phyloP scores from a whole-genome alignment of 108 stramenopile species.

The Nitzschia sp. region DNA sequence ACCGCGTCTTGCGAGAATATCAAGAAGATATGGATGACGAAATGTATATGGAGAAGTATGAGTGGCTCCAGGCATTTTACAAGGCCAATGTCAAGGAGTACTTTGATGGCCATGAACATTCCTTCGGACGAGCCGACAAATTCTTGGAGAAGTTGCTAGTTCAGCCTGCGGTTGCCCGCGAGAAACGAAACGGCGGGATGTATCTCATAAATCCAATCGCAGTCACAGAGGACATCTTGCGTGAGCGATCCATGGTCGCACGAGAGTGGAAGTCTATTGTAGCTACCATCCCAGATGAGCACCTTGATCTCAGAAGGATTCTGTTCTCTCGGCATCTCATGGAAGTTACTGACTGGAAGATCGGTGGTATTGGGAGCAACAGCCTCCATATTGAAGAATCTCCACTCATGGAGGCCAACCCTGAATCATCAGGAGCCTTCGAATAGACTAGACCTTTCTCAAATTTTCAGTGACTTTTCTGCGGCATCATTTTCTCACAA shows the following conservation, averaged over 20 bases:
- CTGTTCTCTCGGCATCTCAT: constrained; percentile 22
- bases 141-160: constrained; percentile 70
- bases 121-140: constrained; percentile 79
- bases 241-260: constrained; percentile 53
- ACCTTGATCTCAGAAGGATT: constrained; percentile 52
- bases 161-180: constrained; percentile 49
- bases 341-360: constrained; percentile 6
- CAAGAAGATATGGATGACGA: constrained; percentile 27
- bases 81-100: constrained; percentile 40
- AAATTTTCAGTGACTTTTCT: too few relatives aligned
- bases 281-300: constrained; percentile 54
- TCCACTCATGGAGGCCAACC: not conserved
- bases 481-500: too few relatives aligned
- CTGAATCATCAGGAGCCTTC: not conserved
- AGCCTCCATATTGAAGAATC: not conserved
- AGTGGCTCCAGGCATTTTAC: constrained; percentile 68
- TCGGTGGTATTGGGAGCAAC: not conserved
- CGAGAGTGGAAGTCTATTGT: constrained; percentile 58
- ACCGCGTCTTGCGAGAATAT: constrained; percentile 59
- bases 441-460: too few relatives aligned
- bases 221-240: constrained; percentile 50
- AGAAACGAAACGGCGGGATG: constrained; percentile 36
- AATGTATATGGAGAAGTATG: constrained; percentile 37
- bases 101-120: constrained; percentile 74
- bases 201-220: constrained; percentile 23